phyloP scores from a whole-genome alignment of 306 rosid species.

The Cicer chorassanicum region DNA sequence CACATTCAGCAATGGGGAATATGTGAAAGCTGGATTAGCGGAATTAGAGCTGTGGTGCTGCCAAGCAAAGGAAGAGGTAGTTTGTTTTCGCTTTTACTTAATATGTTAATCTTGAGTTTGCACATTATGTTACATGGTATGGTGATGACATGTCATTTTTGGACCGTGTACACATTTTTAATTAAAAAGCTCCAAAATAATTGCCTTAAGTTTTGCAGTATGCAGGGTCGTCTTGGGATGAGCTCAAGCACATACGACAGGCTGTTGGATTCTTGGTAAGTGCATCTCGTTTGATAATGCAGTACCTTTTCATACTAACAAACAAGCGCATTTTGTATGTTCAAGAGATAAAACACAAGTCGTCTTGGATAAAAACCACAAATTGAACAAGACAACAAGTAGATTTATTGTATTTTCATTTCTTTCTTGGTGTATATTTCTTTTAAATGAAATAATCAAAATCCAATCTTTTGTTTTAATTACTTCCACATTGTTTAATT shows the following conservation, averaged over 20 bases:
- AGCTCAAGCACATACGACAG: conserved; percentile 98
- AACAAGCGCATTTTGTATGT: no score
- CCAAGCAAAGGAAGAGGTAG: conserved; percentile 94
- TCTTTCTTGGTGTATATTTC: conserved; percentile 1
- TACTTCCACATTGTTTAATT: conserved; percentile 34
- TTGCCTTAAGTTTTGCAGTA: conserved; percentile 65
- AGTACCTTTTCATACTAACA: background rate
- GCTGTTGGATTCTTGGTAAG: conserved; percentile 98
- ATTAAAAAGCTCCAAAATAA: conserved; percentile 23
- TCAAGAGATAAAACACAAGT: no score
- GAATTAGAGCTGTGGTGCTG: conserved; percentile 94
- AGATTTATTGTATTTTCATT: conserved; percentile 22
- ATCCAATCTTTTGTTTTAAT: conserved; percentile 18
- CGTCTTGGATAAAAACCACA: no score
- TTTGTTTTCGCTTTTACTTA: conserved; percentile 5
- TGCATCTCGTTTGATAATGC: conserved; percentile 30
- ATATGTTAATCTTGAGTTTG: conserved; percentile 18
- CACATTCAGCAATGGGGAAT: conserved; percentile 96
- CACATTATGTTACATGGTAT: conserved; percentile 32
- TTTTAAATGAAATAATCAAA: conserved; percentile 18
- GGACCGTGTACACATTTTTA: conserved; percentile 14
- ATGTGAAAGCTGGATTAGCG: conserved; percentile 91
- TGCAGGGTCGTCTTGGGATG: conserved; percentile 99
- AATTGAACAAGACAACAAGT: background rate
- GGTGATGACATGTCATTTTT: conserved; percentile 19